These are phyloP conservation scores for Penicillium ochrochloron DNA, from an alignment of 495 filamentous ascomycete genomes.

Conservation along the genomic window DNA sequence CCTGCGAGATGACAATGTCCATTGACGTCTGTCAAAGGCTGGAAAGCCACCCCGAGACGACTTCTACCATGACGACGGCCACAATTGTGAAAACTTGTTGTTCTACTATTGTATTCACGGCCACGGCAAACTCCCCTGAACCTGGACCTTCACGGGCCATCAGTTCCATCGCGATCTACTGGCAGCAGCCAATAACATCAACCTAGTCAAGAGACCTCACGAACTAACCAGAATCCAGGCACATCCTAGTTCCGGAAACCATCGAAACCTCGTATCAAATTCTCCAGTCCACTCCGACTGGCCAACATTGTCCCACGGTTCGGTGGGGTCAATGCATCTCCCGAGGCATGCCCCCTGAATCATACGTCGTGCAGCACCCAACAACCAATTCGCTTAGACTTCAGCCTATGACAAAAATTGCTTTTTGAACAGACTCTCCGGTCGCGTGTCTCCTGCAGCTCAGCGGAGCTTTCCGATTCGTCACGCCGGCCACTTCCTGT, in stretches of 20 bases:
- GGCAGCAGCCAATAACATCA: background rate
- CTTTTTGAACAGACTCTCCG: background rate
- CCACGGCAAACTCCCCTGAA: background rate
- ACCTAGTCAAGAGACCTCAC: slow-evolving; percentile 2
- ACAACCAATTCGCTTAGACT: background rate
- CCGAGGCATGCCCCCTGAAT: background rate
- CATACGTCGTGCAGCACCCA: background rate
- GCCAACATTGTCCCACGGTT: background rate
- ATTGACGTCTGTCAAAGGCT: slow-evolving; percentile 19
- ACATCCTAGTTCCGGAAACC: background rate
- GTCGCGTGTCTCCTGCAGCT: slow-evolving; percentile 3
- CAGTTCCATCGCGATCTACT: slow-evolving; percentile 7
- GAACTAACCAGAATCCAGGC: background rate
- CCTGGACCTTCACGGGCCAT: background rate
- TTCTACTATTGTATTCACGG: background rate
- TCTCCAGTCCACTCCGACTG: background rate
- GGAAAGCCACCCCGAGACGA: background rate
- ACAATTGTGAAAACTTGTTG: background rate
- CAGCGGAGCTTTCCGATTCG: background rate
- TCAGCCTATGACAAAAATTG: background rate
- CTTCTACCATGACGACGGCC: background rate
- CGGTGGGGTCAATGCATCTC: background rate
- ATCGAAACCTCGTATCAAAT: background rate
- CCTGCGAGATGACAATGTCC: background rate
- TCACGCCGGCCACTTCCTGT: background rate